A percentile compares a stretch with the other conserved stretches of the same genome.
phyloP scores from a whole-genome alignment of 2,329 filamentous ascomycete species.

The Pestalotiopsis sp. region DNA sequence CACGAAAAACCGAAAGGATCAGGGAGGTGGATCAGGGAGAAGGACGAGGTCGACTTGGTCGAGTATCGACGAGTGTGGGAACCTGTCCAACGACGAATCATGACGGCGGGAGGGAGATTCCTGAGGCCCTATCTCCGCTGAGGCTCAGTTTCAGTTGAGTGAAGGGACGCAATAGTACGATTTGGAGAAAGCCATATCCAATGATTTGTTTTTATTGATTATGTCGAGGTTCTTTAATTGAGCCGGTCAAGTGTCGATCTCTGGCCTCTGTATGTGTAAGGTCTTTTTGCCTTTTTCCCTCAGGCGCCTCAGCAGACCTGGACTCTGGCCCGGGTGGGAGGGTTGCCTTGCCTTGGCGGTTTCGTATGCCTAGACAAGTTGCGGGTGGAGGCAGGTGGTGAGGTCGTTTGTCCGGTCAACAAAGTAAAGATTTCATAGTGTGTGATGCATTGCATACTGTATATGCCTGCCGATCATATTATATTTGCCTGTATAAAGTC shows the following conservation, averaged over 20 bases:
- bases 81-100: too few species aligned
- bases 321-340: too few species aligned
- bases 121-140: not conserved
- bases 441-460: not conserved
- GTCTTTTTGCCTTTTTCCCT: not conserved
- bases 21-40: not conserved
- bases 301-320: not conserved
- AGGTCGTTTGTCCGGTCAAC: not conserved
- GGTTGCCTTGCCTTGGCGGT: slow-evolving; percentile 9
- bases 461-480: not conserved
- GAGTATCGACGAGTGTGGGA: too few species aligned
- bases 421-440: not conserved
- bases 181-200: not conserved
- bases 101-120: too few species aligned
- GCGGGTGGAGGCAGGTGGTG: not conserved
- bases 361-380: not conserved
- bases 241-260: not conserved
- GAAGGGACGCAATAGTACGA: not conserved
- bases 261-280: not conserved
- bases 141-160: not conserved
- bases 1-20: not conserved
- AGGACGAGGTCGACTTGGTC: not conserved
- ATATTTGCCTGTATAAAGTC: not conserved
- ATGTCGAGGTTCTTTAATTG: not conserved
- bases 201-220: not conserved